These are phyloP conservation scores for Neurospora intermedia DNA, from an alignment of 495 filamentous ascomycete genomes.

Conservation along the genomic window DNA sequence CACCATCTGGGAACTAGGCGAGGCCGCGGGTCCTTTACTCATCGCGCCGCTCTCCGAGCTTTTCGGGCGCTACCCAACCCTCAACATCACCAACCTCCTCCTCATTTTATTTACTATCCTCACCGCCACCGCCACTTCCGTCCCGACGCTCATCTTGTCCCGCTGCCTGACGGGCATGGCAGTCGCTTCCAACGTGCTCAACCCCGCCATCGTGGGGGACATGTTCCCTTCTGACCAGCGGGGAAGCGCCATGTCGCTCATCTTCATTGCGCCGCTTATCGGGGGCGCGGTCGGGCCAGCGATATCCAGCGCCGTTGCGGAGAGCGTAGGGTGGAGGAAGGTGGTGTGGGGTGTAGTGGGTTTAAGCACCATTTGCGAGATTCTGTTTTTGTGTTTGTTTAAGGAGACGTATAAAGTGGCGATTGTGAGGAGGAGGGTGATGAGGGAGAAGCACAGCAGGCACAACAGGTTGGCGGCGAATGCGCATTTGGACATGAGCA, in stretches of 20 bases:
- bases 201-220: conserved; percentile 49
- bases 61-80: conserved; percentile 43
- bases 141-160: conserved; percentile 34
- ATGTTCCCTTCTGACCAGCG: conserved; percentile 40
- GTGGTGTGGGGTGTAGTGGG: conserved; percentile 43
- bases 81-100: conserved; percentile 40
- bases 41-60: conserved; percentile 50
- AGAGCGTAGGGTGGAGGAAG: conserved; percentile 47
- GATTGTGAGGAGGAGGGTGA: conserved; percentile 36
- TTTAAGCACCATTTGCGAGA: conserved; percentile 36
- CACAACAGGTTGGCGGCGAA: conserved; percentile 26
- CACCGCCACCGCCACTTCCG: conserved; percentile 30
- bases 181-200: conserved; percentile 44
- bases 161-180: conserved; percentile 41
- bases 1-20: conserved; percentile 48
- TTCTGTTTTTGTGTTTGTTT: conserved; percentile 35
- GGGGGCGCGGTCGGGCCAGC: conserved; percentile 48
- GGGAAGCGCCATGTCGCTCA: conserved; percentile 39
- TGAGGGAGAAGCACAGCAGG: conserved; percentile 22
- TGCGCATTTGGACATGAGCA: conserved; percentile 29
- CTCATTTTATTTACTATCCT: conserved; percentile 38
- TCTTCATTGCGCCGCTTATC: conserved; percentile 38
- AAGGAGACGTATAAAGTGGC: conserved; percentile 40
- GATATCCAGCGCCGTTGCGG: conserved; percentile 48
- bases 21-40: conserved; percentile 46